phyloP scores from a whole-genome alignment of 768 basidiomycete species.

The Auriscalpium microsporum region DNA sequence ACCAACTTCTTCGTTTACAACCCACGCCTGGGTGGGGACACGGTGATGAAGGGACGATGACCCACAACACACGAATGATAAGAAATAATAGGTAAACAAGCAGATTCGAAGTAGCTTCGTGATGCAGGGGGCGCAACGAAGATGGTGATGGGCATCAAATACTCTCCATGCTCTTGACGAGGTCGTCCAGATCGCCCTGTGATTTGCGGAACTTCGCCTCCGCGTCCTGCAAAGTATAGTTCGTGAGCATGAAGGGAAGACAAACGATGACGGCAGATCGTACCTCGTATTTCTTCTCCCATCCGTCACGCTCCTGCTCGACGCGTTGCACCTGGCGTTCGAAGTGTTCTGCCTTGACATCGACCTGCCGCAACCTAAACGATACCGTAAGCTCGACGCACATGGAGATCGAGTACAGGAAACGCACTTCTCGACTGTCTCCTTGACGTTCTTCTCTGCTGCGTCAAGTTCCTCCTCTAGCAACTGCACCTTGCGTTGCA shows the following conservation, averaged over 20 bases:
- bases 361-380: conserved; percentile 83
- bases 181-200: conserved; percentile 78
- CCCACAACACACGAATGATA: background rate
- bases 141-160: background rate
- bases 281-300: conserved; percentile 96
- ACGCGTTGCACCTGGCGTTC: conserved; percentile 81
- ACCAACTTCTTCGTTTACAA: too few relatives aligned
- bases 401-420: background rate
- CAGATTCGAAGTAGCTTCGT: background rate
- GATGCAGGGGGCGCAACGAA: background rate
- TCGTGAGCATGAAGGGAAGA: conserved; percentile 4
- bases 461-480: conserved; percentile 93
- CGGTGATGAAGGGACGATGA: too few relatives aligned
- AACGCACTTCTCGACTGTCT: conserved; percentile 93
- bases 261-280: conserved; percentile 18
- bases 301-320: conserved; percentile 85
- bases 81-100: background rate
- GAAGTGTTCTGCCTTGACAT: conserved; percentile 98
- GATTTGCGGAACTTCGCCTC: conserved; percentile 60
- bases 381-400: conserved; percentile 3
- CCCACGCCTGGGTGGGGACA: too few relatives aligned
- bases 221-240: conserved; percentile 46
- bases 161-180: conserved; percentile 65
- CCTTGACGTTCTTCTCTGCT: conserved; percentile 94
- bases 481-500: conserved; percentile 78